Evolutionary conservation across 306 rosid species (phyloP), one percentile per base, ranked within the genome.

Genomic region (Gleditsia sinensis): DNA sequence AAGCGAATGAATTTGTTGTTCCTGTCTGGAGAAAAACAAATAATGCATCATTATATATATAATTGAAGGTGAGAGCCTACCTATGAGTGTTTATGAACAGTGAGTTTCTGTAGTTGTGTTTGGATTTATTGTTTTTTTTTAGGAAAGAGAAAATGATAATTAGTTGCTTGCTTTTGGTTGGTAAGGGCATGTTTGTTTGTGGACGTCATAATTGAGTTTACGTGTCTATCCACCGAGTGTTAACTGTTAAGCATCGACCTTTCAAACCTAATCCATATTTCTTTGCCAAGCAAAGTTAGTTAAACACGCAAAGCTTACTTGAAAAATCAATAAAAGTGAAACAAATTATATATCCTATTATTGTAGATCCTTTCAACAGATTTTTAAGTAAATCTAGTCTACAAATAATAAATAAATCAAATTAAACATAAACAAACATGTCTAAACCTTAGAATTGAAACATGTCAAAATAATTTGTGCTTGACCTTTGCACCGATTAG

Each of bases 401-500:
- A n/a, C n/a, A n/a, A n/a, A n/a, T n/a, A n/a, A n/a, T n/a, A n/a
- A n/a, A n/a, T n/a, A n/a, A n/a, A n/a, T n/a, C n/a, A n/a, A n/a
- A n/a, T n/a, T n/a, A n/a, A n/a, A n/a, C n/a, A n/a, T n/a, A n/a
- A n/a, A n/a, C n/a, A n/a, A n/a, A n/a, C n/a, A n/a, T n/a, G n/a
- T n/a, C n/a, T n/a, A n/a, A n/a, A n/a, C n/a, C n/a, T n/a, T n/a
- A n/a, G n/a, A n/a, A n/a, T n/a, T n/a, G n/a, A n/a, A n/a, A n/a
- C n/a, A n/a, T n/a, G n/a, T n/a, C n/a, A n/a, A n/a, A n/a, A n/a
- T n/a, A n/a, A n/a, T n/a, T n/a, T n/a, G n/a, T n/a, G 69, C 49
- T 75, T 75, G 50, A 66, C 60, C 25, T 55, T 75, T 75, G 50
- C 60, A 67, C 25, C 21, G 65, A 27, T 71, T 78, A 39, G 51